Conservation (phyloP, 345 rosid species). For the Anacardium occidentale region DNA sequence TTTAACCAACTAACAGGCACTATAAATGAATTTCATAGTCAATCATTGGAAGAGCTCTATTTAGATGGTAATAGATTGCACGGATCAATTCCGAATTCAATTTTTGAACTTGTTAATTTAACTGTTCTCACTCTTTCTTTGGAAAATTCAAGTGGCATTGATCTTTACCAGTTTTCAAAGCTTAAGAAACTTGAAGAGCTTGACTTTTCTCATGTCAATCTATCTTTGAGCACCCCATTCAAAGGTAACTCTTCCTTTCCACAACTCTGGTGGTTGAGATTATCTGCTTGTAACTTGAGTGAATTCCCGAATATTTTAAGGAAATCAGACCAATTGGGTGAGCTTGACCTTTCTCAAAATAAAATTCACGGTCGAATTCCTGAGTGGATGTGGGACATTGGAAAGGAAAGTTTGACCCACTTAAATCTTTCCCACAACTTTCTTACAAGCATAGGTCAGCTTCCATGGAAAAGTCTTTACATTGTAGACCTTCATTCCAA, state of each 20-base stretch:
- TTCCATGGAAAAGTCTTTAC: too few relatives aligned
- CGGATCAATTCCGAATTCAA: constrained; percentile 21
- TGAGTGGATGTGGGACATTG: too few relatives aligned
- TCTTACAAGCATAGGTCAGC: too few relatives aligned
- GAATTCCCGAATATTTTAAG: too few relatives aligned
- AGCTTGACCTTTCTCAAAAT: neutral
- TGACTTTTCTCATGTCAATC: neutral
- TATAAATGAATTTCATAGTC: constrained; percentile 14
- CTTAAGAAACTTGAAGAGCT: neutral
- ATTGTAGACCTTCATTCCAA: too few relatives aligned
- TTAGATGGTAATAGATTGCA: constrained; percentile 6
- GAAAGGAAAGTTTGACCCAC: too few relatives aligned
- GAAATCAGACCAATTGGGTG: neutral
- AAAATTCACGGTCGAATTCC: neutral
- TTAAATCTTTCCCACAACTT: too few relatives aligned
- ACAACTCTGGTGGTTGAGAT: too few relatives aligned
- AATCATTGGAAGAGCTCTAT: neutral
- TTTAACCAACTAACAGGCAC: constrained; percentile 9
- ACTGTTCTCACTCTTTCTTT: neutral
- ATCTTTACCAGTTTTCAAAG: constrained; percentile 14
- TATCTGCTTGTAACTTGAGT: too few relatives aligned
- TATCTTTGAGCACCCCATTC: neutral
- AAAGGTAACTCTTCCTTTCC: neutral
- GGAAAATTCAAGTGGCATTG: constrained; percentile 17
- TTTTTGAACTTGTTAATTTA: neutral